These are phyloP conservation scores for Cercophora scortea DNA, from an alignment of 495 filamentous ascomycete species.

Conservation along the genomic window DNA sequence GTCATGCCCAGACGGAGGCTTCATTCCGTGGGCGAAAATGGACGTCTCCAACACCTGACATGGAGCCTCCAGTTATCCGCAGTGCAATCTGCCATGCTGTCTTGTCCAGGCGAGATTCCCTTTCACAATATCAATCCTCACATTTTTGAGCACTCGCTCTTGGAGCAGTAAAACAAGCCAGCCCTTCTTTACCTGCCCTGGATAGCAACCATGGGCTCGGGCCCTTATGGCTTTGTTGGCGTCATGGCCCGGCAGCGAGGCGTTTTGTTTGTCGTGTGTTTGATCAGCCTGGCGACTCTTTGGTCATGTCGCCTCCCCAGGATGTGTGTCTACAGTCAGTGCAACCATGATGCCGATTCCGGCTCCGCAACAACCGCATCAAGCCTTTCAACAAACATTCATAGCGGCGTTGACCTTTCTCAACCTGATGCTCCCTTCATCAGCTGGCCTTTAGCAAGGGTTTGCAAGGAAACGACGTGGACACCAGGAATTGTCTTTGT, in stretches of 20 bases:
- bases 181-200: neutral
- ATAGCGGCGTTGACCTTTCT: conserved; percentile 23
- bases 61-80: no score
- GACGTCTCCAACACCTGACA: no score
- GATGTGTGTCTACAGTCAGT: conserved; percentile 11
- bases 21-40: no score
- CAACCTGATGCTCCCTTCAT: conserved; percentile 31
- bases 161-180: neutral
- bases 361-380: neutral
- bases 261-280: conserved; percentile 7
- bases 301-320: conserved; percentile 16
- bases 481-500: conserved; percentile 34
- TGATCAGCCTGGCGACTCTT: conserved; percentile 14
- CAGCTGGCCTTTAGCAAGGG: conserved; percentile 36
- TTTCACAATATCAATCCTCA: neutral
- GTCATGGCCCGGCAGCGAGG: conserved; percentile 8
- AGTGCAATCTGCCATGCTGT: no score
- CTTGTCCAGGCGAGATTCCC: neutral
- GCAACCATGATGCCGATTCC: neutral
- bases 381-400: neutral
- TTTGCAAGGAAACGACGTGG: conserved; percentile 32
- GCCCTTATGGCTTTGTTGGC: neutral
- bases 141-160: no score
- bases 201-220: conserved; percentile 1
- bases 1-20: no score